phyloP scores from a whole-genome alignment of 2,329 filamentous ascomycete species.

The Exserohilum rostratum region DNA sequence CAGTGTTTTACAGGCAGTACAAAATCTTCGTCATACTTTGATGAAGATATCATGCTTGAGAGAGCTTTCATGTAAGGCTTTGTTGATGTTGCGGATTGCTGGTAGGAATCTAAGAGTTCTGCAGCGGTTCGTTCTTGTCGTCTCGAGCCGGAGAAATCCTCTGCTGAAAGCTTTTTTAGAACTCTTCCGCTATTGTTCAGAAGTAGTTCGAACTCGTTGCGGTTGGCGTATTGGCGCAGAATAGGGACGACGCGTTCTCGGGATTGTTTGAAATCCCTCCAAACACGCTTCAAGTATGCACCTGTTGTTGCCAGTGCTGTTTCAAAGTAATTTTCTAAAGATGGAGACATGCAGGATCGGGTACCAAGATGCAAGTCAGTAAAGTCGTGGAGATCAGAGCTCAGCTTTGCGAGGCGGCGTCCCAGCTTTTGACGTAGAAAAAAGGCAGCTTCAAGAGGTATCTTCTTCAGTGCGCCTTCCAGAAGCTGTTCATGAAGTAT shows the following conservation, averaged over 20 bases:
- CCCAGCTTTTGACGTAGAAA: conserved; percentile 61
- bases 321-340: conserved; percentile 19
- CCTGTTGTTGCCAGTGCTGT: conserved; percentile 18
- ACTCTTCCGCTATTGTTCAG: conserved; percentile 26
- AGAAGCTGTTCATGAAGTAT: conserved; percentile 57
- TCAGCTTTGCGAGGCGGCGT: conserved; percentile 64
- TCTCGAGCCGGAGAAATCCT: not conserved
- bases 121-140: conserved; percentile 1
- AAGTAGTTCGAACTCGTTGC: conserved; percentile 22
- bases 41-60: conserved; percentile 17
- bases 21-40: conserved; percentile 21
- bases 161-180: conserved; percentile 8
- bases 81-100: conserved; percentile 10
- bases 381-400: conserved; percentile 45
- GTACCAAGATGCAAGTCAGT: not conserved
- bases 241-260: conserved; percentile 50
- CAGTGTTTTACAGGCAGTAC: conserved; percentile 39
- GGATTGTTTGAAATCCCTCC: conserved; percentile 22
- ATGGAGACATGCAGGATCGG: not conserved
- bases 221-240: conserved; percentile 49
- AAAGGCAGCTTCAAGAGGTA: conserved; percentile 47
- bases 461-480: conserved; percentile 40
- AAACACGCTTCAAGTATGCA: conserved; percentile 25
- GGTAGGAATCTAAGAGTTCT: conserved; percentile 23
- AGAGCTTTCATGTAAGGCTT: conserved; percentile 23